These are phyloP conservation scores for Xanthoparmelia taractica DNA, from an alignment of 495 filamentous ascomycete genomes.

Conservation along the genomic window DNA sequence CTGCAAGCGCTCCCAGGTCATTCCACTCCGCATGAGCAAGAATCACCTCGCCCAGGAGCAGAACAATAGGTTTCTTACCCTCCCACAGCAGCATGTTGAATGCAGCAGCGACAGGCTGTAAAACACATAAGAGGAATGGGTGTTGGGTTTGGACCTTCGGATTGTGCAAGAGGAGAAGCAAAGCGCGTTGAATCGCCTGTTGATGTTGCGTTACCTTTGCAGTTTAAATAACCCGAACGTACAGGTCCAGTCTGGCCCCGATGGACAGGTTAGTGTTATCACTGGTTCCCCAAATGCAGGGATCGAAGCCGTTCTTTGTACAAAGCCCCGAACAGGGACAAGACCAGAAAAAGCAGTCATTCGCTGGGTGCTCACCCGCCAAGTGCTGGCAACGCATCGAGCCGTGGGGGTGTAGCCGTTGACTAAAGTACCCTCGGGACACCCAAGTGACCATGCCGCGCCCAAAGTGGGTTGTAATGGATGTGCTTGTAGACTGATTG, in stretches of 20 bases:
- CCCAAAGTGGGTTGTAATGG: not conserved
- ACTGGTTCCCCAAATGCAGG: not conserved
- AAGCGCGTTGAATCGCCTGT: not conserved
- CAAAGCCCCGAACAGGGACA: not conserved
- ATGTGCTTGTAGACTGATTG: not conserved
- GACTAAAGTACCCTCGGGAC: not conserved
- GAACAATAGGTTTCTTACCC: constrained; percentile 35
- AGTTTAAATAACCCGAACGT: constrained; percentile 4
- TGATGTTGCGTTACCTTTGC: constrained; percentile 5
- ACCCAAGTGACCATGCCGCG: not conserved
- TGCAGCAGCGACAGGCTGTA: not conserved
- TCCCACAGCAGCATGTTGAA: constrained; percentile 14
- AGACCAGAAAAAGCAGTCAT: not conserved
- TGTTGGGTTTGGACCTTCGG: not conserved
- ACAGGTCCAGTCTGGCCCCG: not conserved
- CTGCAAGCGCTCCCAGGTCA: constrained; percentile 42
- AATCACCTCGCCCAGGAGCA: constrained; percentile 50
- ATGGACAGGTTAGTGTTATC: not conserved
- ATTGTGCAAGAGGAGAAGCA: not conserved
- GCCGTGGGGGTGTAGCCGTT: constrained; percentile 6
- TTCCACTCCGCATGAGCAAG: constrained; percentile 52
- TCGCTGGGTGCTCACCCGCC: constrained; percentile 1
- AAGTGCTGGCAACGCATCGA: constrained; percentile 6
- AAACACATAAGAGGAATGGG: constrained; percentile 4
- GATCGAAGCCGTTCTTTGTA: not conserved